Evolutionary conservation across 345 rosid genomes (phyloP).

Genomic region (Noccaea caerulescens): DNA sequence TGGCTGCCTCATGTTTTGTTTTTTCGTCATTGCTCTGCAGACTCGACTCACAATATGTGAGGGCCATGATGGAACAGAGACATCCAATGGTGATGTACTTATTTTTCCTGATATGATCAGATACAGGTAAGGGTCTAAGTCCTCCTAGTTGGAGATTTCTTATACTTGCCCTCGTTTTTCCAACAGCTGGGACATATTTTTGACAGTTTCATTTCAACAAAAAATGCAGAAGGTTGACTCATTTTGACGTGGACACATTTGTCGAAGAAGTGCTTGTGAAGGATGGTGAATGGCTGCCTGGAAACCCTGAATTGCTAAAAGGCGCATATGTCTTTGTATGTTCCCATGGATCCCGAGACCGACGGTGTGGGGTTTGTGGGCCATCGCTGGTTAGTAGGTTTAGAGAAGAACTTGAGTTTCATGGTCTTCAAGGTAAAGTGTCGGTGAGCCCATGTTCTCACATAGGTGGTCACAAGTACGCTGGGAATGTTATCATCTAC

Average conservation of each 20-base stretch:
- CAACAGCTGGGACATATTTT: conserved; percentile 21
- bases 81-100: conserved; percentile 95
- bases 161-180: conserved; percentile 10
- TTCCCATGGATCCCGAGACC: conserved; percentile 90
- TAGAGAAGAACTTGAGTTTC: conserved; percentile 79
- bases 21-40: conserved; percentile 45
- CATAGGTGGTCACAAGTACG: conserved; percentile 93
- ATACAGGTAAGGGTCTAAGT: conserved; percentile 65
- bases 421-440: conserved; percentile 80
- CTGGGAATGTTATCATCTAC: conserved; percentile 93
- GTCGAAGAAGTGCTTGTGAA: conserved; percentile 98
- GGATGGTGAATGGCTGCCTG: conserved; percentile 92
- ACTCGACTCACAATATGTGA: conserved; percentile 91
- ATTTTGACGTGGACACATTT: conserved; percentile 97
- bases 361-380: conserved; percentile 93
- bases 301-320: conserved; percentile 77
- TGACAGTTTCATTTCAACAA: conserved; percentile 19
- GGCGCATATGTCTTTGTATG: conserved; percentile 92
- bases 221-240: conserved; percentile 93
- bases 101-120: conserved; percentile 98
- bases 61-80: conserved; percentile 97
- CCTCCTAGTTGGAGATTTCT: conserved; percentile 20
- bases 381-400: conserved; percentile 78
- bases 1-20: conserved; percentile 8
- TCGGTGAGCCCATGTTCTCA: conserved; percentile 97